A percentile compares a stretch with the other conserved stretches of the same genome.
Conservation (phyloP, 371 early-diverging fungal genomes). For the Phascolomyces articulosus region DNA sequence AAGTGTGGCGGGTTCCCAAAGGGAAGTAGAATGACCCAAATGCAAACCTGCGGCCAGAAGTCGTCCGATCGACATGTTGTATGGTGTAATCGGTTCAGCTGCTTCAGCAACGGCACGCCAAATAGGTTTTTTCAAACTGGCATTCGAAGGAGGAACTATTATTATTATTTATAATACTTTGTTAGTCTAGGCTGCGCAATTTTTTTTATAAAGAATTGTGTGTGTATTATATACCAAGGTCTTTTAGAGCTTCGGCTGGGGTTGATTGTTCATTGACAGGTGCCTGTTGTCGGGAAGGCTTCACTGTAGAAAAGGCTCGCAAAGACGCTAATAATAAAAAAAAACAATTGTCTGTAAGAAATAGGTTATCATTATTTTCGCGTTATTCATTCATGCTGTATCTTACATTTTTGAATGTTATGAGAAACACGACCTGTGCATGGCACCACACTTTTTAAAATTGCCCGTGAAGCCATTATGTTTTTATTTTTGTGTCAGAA, state of each 20-base stretch:
- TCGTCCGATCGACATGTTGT: slow-evolving; percentile 66
- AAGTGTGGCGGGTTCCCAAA: slow-evolving; percentile 84
- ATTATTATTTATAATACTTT: not conserved
- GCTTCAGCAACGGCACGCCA: slow-evolving; percentile 31
- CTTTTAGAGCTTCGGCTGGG: not conserved
- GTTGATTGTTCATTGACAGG: not conserved
- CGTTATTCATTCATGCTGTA: not conserved
- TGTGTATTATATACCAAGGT: not conserved
- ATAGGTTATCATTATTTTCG: too few relatives aligned
- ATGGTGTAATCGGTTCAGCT: slow-evolving; percentile 36
- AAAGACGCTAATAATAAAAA: not conserved
- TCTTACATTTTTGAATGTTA: not conserved
- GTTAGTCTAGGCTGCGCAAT: not conserved
- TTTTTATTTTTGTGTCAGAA: not conserved
- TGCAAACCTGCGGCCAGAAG: slow-evolving; percentile 91
- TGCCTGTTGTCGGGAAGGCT: slow-evolving; percentile 3
- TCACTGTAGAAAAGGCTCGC: not conserved
- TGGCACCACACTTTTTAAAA: not conserved
- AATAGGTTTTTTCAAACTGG: slow-evolving; percentile 35
- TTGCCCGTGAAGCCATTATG: slow-evolving; percentile 5
- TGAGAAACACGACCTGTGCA: not conserved
- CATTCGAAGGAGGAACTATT: slow-evolving; percentile 23
- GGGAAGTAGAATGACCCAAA: slow-evolving; percentile 82
- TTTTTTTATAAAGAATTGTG: not conserved
- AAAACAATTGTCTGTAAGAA: not conserved